A percentile compares a stretch with the other conserved stretches of the same genome.
Conservation (phyloP, 2,329 filamentous ascomycete species). For the Claviceps digitariae region DNA sequence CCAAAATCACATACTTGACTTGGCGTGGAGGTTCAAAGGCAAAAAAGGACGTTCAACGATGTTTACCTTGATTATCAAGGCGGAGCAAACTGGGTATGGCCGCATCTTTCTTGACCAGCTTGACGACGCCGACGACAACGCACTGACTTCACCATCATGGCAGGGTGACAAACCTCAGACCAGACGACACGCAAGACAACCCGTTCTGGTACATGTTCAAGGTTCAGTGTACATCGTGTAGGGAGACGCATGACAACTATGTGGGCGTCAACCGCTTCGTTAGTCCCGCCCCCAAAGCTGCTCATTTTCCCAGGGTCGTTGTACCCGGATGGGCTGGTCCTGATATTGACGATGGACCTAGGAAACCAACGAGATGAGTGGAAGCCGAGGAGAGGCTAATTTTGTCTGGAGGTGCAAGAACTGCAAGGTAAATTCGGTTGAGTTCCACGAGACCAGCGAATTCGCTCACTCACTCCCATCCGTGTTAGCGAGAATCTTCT, state of each 20-base stretch:
- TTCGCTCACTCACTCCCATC: background rate
- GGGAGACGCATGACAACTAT: conserved; percentile 77
- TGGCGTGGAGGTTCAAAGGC: background rate
- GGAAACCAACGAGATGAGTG: conserved; percentile 84
- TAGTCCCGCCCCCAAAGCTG: conserved; percentile 20
- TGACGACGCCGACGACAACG: background rate
- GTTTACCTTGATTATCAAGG: conserved; percentile 53
- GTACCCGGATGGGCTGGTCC: background rate
- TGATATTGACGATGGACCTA: conserved; percentile 22
- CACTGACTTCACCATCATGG: conserved; percentile 4
- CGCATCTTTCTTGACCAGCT: background rate
- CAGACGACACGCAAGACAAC: conserved; percentile 63
- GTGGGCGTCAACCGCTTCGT: conserved; percentile 84
- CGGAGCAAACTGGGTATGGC: conserved; percentile 54
- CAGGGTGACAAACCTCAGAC: conserved; percentile 82
- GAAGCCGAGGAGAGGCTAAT: conserved; percentile 89
- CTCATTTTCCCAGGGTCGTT: background rate
- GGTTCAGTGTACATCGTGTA: conserved; percentile 95
- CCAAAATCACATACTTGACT: background rate
- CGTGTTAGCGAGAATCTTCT: conserved; percentile 60
- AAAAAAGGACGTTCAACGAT: conserved; percentile 24
- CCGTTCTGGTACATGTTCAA: conserved; percentile 98
- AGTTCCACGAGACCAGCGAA: background rate
- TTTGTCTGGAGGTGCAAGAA: conserved; percentile 99
- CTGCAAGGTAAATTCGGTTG: conserved; percentile 56